A percentile compares a stretch with the other conserved stretches of the same genome.
Evolutionary conservation across 2,329 filamentous ascomycete species (phyloP).

Genomic region (Aspergillus pseudoglaucus): DNA sequence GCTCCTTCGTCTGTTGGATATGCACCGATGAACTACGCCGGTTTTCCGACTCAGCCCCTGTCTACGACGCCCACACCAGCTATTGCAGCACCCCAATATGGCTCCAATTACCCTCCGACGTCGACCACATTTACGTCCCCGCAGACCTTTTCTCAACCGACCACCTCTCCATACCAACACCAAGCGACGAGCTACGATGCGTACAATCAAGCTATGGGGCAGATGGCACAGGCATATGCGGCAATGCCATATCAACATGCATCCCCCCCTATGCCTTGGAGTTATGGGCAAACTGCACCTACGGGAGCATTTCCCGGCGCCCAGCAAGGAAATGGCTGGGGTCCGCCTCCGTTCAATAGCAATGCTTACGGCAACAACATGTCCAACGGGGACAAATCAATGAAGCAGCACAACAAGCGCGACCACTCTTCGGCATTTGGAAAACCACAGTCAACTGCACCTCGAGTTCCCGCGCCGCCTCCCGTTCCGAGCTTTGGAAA

Average conservation of each 20-base stretch:
- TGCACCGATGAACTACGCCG: constrained; percentile 22
- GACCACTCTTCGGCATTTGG: constrained; percentile 32
- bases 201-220: constrained; percentile 17
- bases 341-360: constrained; percentile 16
- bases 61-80: constrained; percentile 15
- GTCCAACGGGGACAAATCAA: constrained; percentile 10
- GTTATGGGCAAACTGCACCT: constrained; percentile 46
- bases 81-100: constrained; percentile 20
- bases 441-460: constrained; percentile 24
- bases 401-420: constrained; percentile 28
- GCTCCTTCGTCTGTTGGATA: constrained; percentile 25
- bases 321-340: constrained; percentile 24
- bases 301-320: constrained; percentile 40
- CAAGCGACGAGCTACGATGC: constrained; percentile 21
- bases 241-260: constrained; percentile 17
- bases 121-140: constrained; percentile 15
- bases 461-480: constrained; percentile 34
- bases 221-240: constrained; percentile 17
- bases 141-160: constrained; percentile 20
- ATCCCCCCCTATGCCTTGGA: constrained; percentile 45
- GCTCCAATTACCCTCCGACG: constrained; percentile 17
- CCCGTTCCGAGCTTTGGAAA: constrained; percentile 40
- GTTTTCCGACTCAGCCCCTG: constrained; percentile 22
- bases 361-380: constrained; percentile 14
- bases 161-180: constrained; percentile 19